Base-by-base conservation (phyloP, 768 basidiomycete genomes). In the Tephrocybe sp. region DNA sequence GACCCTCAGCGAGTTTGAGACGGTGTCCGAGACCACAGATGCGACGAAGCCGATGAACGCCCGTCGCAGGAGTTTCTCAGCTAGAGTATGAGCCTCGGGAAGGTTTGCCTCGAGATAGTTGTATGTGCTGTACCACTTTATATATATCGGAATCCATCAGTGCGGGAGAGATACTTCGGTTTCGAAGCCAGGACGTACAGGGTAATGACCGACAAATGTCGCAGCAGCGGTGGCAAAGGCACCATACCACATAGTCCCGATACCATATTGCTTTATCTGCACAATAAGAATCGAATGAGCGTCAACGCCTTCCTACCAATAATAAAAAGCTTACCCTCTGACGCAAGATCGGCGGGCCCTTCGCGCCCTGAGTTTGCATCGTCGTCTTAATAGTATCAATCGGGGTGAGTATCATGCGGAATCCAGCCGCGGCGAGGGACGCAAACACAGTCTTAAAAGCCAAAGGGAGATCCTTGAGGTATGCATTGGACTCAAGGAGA, bases 321-420 rank as follows among this genome's bases (percentile, higher is more conserved):
- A 17, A 23, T 63, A 75, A 44, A 13, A n/a, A 26, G n/a, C 45
- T 52, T 55, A 92, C 83, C 57, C 95, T 76, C 2, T 76, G 72
- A 51, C 72, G 77, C 33, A 98, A 71, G 43, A 98, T 79, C 30
- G 65, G 61, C 48, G 86, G 71, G 0, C 90, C 95, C 1, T 71
- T 65, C 55, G 75, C 80, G 11, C 95, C 95, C 61, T 95, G 86
- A 0, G 96, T 89, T 69, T 98, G 96, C 69, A 98, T 72, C 1
- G 93, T 98, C 4, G 96, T 98, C 78, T 98, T 97, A 56, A 97
- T 61, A 1, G 95, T 95, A 68, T 98, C 95, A 45, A 98, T 79
- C 0, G 96, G 96, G 0, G 91, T 96, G 32, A 98, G 70, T n/a
- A 87, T 71, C 83, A 97, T 97, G 45, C 95, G 74, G 68, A 96